These are phyloP conservation scores for Chalara sp. DNA, from an alignment of 2,329 filamentous ascomycete genomes.

Conservation along the genomic window DNA sequence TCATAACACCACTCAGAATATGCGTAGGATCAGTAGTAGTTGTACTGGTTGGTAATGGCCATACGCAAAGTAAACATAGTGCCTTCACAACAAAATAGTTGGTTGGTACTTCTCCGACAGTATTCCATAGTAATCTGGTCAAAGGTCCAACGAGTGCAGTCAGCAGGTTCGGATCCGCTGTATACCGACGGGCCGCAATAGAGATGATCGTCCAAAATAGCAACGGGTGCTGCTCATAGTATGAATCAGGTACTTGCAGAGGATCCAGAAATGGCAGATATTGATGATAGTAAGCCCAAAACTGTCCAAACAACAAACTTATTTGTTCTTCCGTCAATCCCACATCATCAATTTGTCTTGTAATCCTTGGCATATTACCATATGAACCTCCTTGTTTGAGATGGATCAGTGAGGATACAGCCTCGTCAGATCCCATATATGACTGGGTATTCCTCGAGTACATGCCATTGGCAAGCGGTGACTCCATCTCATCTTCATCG, in stretches of 20 bases:
- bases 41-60: conserved; percentile 77
- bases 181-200: conserved; percentile 67
- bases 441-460: conserved; percentile 55
- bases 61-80: conserved; percentile 71
- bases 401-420: conserved; percentile 58
- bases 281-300: conserved; percentile 69
- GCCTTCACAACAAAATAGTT: conserved; percentile 79
- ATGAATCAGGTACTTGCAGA: conserved; percentile 60
- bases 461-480: conserved; percentile 49
- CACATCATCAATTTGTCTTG: conserved; percentile 48
- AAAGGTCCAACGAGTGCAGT: conserved; percentile 61
- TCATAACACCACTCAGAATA: conserved; percentile 72
- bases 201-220: conserved; percentile 82
- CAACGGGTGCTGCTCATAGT: conserved; percentile 69
- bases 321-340: conserved; percentile 58
- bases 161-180: conserved; percentile 51
- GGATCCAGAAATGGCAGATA: conserved; percentile 71
- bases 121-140: conserved; percentile 68
- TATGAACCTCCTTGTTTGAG: conserved; percentile 58
- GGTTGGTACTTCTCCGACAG: conserved; percentile 69
- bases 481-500: conserved; percentile 50
- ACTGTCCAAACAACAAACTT: conserved; percentile 62
- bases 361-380: conserved; percentile 17
- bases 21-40: conserved; percentile 76
- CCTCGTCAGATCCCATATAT: conserved; percentile 62